Conservation (phyloP, 2,329 filamentous ascomycete genomes). For the Colletotrichum incanum region DNA sequence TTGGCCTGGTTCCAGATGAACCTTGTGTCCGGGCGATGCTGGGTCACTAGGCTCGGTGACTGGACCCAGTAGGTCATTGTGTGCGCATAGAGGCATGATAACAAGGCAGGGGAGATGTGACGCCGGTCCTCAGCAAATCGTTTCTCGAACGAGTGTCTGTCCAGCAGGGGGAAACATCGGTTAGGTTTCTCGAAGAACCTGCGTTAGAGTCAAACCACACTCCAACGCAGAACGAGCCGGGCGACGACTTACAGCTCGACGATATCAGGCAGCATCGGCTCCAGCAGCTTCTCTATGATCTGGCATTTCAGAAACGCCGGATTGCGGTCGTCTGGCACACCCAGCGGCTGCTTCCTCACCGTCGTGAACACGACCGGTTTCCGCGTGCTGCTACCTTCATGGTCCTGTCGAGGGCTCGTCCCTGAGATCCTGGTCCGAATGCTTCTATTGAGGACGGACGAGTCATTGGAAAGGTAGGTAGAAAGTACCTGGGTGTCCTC, state of each 20-base stretch:
- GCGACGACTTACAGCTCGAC: conserved; percentile 59
- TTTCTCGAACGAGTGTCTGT: conserved; percentile 67
- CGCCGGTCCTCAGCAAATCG: conserved; percentile 62
- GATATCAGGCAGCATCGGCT: conserved; percentile 66
- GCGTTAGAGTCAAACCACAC: background rate
- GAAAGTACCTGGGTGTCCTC: conserved; percentile 74
- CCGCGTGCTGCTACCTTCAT: conserved; percentile 12
- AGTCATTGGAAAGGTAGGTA: conserved; percentile 51
- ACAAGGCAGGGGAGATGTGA: conserved; percentile 68
- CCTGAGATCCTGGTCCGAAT: conserved; percentile 33
- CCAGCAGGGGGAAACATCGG: conserved; percentile 73
- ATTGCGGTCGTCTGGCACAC: conserved; percentile 55
- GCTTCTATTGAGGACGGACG: conserved; percentile 23
- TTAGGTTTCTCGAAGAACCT: conserved; percentile 72
- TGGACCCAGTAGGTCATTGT: conserved; percentile 72
- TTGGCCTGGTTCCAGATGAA: conserved; percentile 76
- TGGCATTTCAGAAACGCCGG: conserved; percentile 64
- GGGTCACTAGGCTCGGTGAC: conserved; percentile 58
- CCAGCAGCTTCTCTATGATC: conserved; percentile 72
- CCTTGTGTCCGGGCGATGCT: conserved; percentile 69
- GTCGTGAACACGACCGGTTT: conserved; percentile 63
- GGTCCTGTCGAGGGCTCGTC: conserved; percentile 27
- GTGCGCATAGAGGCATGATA: conserved; percentile 72
- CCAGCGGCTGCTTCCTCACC: conserved; percentile 63
- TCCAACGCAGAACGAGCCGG: too few species aligned